Evolutionary conservation across 2,329 filamentous ascomycete species (phyloP).

Genomic region (Rhinocladiella mackenziei): DNA sequence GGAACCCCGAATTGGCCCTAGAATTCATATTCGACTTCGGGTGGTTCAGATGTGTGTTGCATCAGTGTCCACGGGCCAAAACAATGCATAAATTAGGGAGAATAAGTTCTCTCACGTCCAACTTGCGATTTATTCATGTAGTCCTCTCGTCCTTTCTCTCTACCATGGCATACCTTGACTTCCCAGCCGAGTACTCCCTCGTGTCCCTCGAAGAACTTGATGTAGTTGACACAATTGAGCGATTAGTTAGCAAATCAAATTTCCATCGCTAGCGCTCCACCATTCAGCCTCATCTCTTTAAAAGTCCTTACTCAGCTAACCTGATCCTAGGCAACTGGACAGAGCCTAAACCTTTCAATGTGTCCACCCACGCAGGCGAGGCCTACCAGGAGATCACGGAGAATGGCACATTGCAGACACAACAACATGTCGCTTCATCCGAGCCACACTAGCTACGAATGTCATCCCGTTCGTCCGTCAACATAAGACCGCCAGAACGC

Average conservation of each 20-base stretch:
- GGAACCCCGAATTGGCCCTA: too few species aligned
- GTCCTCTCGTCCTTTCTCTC: too few species aligned
- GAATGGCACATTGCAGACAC: slow-evolving; percentile 19
- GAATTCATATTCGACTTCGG: too few species aligned
- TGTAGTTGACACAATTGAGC: slow-evolving; percentile 5
- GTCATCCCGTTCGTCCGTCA: slow-evolving; percentile 20
- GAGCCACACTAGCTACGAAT: slow-evolving; percentile 17
- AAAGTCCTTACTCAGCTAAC: slow-evolving; percentile 8
- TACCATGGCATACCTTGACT: background rate
- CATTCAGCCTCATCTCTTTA: slow-evolving; percentile 20
- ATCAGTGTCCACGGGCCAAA: too few species aligned
- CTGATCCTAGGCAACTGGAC: slow-evolving; percentile 20
- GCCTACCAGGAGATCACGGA: slow-evolving; percentile 2
- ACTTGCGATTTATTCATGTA: too few species aligned
- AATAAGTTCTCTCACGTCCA: too few species aligned
- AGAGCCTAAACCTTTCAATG: slow-evolving; percentile 5
- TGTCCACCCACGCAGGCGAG: background rate
- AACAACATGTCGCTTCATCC: slow-evolving; percentile 21
- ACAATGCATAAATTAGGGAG: too few species aligned
- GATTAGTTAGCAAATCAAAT: slow-evolving; percentile 21
- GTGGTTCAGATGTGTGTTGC: too few species aligned
- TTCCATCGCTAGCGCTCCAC: slow-evolving; percentile 18
- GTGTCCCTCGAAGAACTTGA: slow-evolving; percentile 8
- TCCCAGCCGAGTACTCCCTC: background rate
- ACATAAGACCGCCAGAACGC: slow-evolving; percentile 15